phyloP scores from a whole-genome alignment of 2,329 filamentous ascomycete species.

The Sporothrix globosa region DNA sequence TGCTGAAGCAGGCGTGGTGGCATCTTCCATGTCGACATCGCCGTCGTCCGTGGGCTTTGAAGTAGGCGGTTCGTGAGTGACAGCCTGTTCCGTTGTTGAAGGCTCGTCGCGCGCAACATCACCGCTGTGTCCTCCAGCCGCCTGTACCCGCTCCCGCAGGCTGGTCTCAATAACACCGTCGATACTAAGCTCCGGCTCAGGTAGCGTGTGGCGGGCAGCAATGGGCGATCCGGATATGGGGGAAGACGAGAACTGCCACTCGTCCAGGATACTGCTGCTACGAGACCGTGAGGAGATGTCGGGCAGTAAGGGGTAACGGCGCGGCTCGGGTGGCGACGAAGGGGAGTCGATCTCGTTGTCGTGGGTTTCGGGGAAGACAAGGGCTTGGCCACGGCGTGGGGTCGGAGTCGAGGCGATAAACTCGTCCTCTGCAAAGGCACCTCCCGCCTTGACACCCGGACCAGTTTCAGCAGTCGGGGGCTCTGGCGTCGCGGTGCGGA shows the following conservation, averaged over 20 bases:
- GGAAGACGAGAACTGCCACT: constrained; percentile 61
- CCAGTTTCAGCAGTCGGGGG: constrained; percentile 32
- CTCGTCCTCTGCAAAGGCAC: constrained; percentile 55
- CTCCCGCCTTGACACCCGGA: neutral
- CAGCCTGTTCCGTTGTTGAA: neutral
- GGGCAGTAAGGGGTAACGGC: constrained; percentile 55
- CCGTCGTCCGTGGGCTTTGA: neutral
- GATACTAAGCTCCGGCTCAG: constrained; percentile 35
- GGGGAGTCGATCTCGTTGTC: constrained; percentile 54
- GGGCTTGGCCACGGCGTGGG: constrained; percentile 57
- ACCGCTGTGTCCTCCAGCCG: neutral
- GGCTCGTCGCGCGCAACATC: neutral
- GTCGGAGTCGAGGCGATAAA: constrained; percentile 64
- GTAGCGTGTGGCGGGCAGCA: constrained; percentile 41
- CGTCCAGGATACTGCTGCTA: constrained; percentile 45
- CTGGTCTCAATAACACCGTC: constrained; percentile 36
- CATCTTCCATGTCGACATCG: constrained; percentile 28
- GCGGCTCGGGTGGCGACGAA: constrained; percentile 61
- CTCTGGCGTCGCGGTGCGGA: constrained; percentile 53
- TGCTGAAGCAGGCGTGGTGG: neutral
- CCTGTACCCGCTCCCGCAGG: constrained; percentile 22
- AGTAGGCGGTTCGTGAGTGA: neutral
- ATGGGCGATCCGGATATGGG: constrained; percentile 57
- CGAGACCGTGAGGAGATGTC: constrained; percentile 57
- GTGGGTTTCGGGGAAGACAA: constrained; percentile 48